These are phyloP conservation scores for Myriosclerotinia duriaeana DNA, from an alignment of 2,329 filamentous ascomycete genomes.

Conservation along the genomic window DNA sequence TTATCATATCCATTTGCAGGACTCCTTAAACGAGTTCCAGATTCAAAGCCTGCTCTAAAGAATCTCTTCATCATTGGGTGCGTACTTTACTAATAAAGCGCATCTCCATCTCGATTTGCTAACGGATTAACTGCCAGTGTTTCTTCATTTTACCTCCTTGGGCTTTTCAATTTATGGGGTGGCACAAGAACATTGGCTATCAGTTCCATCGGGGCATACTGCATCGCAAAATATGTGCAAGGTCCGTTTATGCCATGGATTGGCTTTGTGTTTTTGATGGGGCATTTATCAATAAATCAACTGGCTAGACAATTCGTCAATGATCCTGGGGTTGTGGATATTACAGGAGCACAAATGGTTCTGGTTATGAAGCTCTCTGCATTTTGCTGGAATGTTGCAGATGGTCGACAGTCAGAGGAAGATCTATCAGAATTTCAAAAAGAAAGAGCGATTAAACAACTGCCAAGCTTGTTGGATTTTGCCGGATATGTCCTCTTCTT, in stretches of 20 bases:
- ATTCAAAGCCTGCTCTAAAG: constrained; percentile 78
- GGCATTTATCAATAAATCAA: constrained; percentile 89
- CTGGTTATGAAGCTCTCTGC: constrained; percentile 95
- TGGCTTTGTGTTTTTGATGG: constrained; percentile 90
- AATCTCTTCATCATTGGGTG: constrained; percentile 84
- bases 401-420: constrained; percentile 75
- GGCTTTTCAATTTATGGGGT: constrained; percentile 88
- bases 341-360: constrained; percentile 97
- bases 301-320: constrained; percentile 74
- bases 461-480: constrained; percentile 79
- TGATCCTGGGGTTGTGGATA: constrained; percentile 70
- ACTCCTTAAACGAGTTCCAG: constrained; percentile 84
- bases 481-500: constrained; percentile 94
- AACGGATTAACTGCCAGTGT: constrained; percentile 50
- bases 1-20: constrained; percentile 89
- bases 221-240: constrained; percentile 77
- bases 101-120: background rate
- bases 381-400: constrained; percentile 97
- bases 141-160: constrained; percentile 86
- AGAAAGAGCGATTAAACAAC: constrained; percentile 70
- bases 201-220: constrained; percentile 76
- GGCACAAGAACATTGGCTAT: constrained; percentile 78
- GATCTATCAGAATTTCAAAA: constrained; percentile 86
- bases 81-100: constrained; percentile 31
- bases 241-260: constrained; percentile 98